Evolutionary conservation across 2,329 filamentous ascomycete genomes (phyloP), one percentile per base, ranked within the genome.

Genomic region (Neocatenulostroma microsporum): DNA sequence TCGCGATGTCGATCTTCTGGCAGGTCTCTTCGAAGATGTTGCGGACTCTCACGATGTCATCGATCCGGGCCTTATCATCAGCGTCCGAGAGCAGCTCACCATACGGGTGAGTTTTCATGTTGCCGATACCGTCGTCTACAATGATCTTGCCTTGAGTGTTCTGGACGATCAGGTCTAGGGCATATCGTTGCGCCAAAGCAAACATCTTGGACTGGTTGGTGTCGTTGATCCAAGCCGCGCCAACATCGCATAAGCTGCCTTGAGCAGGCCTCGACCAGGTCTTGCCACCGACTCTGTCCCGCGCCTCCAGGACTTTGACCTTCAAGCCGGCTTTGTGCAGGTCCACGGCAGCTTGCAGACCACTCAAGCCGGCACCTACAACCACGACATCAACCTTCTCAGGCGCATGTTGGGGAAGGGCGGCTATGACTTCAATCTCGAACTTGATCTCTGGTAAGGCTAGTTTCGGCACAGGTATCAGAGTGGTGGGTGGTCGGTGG

Each of bases 141-240:
- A 72, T 56, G 8, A 57, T 61, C 3, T 63, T 58, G 1, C 73
- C 71, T 1, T 53, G 40, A 1, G 63, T 66, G 21, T 69, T 69
- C 47, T 77, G 73, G 47, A 63, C 59, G 6, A 72, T 57, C 0
- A 69, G 41, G 18, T 71, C 63, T 1, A 68, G 46, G 0, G 62
- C 61, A 33, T 66, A 70, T 25, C 53, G 44, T 30, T 60, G 46
- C 0, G 62, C 62, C 6, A 73, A 50, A 0, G 50, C 57, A 44
- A 55, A 67, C 32, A 76, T 64, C 3, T 57, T 56, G 18, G 47
- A 56, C 43, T 78, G 73, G 34, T 66, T 72, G 1, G 58, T 66
- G 35, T 76, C 69, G 43, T 79, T 78, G 44, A 78, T 69, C 75
- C 74, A 79, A 0, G 71, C 72, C 0, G 72, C 75, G 3, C 74